Percentiles rank a stretch among this genome's conserved stretches.
Evolutionary conservation across 352 stramenopile species (phyloP).

Genomic region (Phytophthora fragariae): DNA sequence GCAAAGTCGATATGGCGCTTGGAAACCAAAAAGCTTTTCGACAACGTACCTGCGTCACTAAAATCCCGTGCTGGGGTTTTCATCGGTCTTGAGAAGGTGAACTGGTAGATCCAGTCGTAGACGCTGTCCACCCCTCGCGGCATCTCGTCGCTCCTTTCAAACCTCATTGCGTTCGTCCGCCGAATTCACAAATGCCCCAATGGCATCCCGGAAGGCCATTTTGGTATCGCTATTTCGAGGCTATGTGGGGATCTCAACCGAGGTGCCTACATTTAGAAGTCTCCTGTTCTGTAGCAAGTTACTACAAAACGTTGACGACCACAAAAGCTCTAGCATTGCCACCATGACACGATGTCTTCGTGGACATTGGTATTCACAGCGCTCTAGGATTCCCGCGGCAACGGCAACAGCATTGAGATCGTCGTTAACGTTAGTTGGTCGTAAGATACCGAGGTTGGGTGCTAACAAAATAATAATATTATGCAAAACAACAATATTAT

Average conservation of each 20-base stretch:
- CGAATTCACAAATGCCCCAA: conserved; percentile 7
- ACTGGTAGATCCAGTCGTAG: conserved; percentile 53
- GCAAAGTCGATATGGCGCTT: neutral
- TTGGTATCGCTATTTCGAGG: conserved; percentile 17
- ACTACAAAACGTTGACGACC: too few relatives aligned
- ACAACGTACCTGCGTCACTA: conserved; percentile 48
- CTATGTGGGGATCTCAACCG: neutral
- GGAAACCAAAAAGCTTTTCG: neutral
- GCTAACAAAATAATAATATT: too few relatives aligned
- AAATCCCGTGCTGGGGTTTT: conserved; percentile 57
- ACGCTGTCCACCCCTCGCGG: conserved; percentile 37
- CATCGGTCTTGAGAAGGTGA: conserved; percentile 51
- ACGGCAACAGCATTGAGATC: neutral
- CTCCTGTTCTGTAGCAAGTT: too few relatives aligned
- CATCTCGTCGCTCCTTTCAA: conserved; percentile 30
- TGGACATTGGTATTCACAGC: too few relatives aligned
- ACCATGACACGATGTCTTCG: too few relatives aligned
- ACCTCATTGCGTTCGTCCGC: conserved; percentile 16
- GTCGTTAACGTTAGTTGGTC: neutral
- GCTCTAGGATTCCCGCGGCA: neutral
- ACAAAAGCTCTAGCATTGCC: too few relatives aligned
- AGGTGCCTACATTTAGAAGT: too few relatives aligned
- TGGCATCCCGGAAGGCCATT: conserved; percentile 3
- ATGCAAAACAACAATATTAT: too few relatives aligned
- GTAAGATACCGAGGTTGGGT: neutral